Percentiles rank a stretch among this genome's conserved stretches.
phyloP scores from a whole-genome alignment of 208 protist genomes.

The Leishmania tropica region DNA sequence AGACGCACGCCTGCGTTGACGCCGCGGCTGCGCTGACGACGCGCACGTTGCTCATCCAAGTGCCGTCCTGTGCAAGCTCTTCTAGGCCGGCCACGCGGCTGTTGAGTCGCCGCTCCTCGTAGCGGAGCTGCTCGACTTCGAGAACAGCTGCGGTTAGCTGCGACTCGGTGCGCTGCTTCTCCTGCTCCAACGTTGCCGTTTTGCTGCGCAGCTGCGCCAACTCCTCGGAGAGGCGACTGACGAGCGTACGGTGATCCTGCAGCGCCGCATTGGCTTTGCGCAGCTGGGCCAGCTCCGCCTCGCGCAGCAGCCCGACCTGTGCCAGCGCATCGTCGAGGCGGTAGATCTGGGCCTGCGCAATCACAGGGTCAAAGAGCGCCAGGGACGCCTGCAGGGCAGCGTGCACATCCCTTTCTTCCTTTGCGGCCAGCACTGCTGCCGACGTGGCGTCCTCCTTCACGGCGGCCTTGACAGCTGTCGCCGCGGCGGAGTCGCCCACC shows the following conservation, averaged over 20 bases:
- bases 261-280: constrained; percentile 42
- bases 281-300: constrained; percentile 62
- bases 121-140: constrained; percentile 69
- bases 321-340: constrained; percentile 86
- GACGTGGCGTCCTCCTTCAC: constrained; percentile 28
- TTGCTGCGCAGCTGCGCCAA: constrained; percentile 37
- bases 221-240: constrained; percentile 35
- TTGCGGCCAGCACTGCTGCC: constrained; percentile 47
- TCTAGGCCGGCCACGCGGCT: constrained; percentile 39
- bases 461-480: constrained; percentile 2
- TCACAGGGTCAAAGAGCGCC: constrained; percentile 72
- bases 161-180: constrained; percentile 27
- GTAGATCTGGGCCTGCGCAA: constrained; percentile 81
- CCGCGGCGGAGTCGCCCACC: neutral
- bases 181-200: constrained; percentile 26
- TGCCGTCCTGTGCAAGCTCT: constrained; percentile 28
- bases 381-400: constrained; percentile 41
- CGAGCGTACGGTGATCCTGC: constrained; percentile 39
- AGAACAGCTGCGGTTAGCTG: constrained; percentile 29
- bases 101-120: constrained; percentile 57
- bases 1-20: neutral
- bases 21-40: constrained; percentile 8
- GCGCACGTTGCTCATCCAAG: constrained; percentile 23
- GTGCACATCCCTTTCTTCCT: constrained; percentile 43
- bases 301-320: constrained; percentile 72